Evolutionary conservation across 495 filamentous ascomycete genomes (phyloP).

Genomic region (Endocarpon pusillum): DNA sequence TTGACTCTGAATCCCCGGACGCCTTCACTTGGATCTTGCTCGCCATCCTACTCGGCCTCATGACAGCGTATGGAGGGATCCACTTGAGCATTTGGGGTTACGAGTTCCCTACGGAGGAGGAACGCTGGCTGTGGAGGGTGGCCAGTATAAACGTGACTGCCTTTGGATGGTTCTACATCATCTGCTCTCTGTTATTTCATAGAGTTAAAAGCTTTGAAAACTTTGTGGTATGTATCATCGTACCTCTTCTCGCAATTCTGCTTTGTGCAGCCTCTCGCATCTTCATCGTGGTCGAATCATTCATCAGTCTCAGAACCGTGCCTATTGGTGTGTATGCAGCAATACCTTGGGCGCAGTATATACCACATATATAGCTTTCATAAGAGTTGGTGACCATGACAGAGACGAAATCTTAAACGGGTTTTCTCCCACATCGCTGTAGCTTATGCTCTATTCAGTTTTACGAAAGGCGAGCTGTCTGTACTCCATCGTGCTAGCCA

Average conservation of each 20-base stretch:
- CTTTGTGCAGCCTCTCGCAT: constrained; percentile 3
- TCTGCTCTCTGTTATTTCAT: neutral
- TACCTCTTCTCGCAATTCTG: neutral
- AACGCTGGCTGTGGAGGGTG: neutral
- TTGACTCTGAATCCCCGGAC: too few relatives aligned
- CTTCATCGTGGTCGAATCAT: constrained; percentile 15
- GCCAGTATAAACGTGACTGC: constrained; percentile 2
- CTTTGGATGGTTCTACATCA: neutral
- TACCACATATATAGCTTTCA: constrained; percentile 2
- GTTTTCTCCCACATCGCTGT: too few relatives aligned
- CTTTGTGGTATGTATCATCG: too few relatives aligned
- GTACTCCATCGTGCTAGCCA: too few relatives aligned
- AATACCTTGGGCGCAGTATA: constrained; percentile 3
- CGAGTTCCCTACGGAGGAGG: neutral
- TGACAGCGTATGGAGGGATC: neutral
- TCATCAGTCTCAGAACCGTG: constrained; percentile 10
- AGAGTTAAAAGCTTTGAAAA: too few relatives aligned
- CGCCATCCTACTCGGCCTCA: too few relatives aligned
- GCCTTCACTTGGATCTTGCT: too few relatives aligned
- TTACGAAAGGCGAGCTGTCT: too few relatives aligned
- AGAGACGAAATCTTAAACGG: too few relatives aligned
- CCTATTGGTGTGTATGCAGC: constrained; percentile 9
- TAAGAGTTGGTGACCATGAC: too few relatives aligned
- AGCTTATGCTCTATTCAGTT: too few relatives aligned
- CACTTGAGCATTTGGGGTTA: neutral